These are phyloP conservation scores for Rhododendron griersonianum DNA, from an alignment of 148 eudicot genomes.

Conservation along the genomic window DNA sequence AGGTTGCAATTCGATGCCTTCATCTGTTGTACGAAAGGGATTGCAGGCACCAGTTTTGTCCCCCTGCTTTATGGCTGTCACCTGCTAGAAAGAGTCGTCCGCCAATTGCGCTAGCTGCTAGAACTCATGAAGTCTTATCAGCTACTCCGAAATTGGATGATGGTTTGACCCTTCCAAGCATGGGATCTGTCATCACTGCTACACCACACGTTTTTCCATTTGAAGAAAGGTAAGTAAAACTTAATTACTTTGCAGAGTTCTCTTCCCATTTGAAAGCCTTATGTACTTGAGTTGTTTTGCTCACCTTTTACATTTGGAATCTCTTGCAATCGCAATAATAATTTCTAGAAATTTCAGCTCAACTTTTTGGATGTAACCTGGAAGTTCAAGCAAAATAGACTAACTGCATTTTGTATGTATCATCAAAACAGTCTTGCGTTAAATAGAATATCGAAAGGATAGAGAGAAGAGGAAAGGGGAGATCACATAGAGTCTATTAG, in stretches of 20 bases:
- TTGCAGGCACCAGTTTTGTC: conserved; percentile 89
- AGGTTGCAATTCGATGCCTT: conserved; percentile 75
- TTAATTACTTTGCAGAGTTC: background rate
- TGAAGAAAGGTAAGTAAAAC: conserved; percentile 69
- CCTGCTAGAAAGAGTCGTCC: conserved; percentile 81
- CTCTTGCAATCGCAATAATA: background rate
- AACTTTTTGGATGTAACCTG: background rate
- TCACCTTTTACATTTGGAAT: background rate
- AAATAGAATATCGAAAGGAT: background rate
- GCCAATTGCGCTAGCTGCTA: conserved; percentile 87
- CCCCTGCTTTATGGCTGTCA: conserved; percentile 83
- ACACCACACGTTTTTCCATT: conserved; percentile 91
- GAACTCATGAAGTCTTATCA: conserved; percentile 75
- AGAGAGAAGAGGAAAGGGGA: background rate
- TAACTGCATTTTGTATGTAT: background rate
- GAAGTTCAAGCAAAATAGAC: background rate
- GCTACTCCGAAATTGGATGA: conserved; percentile 49
- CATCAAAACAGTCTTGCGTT: background rate
- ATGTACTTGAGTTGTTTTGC: background rate
- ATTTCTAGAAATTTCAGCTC: background rate
- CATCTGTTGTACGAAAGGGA: conserved; percentile 96
- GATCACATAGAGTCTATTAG: background rate
- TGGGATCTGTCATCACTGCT: conserved; percentile 68
- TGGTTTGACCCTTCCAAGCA: conserved; percentile 39
- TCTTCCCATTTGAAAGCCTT: background rate